Evolutionary conservation across 2,329 filamentous ascomycete genomes (phyloP), one percentile per base, ranked within the genome.

Genomic region (Aspergillus sp.): DNA sequence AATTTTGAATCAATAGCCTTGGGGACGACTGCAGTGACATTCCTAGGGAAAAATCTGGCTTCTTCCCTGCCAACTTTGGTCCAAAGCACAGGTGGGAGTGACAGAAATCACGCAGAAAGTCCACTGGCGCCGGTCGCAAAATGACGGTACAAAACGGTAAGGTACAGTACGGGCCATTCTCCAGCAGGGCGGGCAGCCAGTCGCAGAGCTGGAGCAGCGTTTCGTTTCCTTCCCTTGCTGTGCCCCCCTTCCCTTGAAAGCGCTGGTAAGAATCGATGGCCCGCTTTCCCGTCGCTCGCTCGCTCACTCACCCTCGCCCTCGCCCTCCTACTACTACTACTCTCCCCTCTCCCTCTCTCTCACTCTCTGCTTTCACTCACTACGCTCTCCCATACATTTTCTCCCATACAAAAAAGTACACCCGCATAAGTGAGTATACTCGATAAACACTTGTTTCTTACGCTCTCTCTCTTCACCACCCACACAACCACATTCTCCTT

Each of bases 351-450:
- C 66, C 59, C 66, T 55, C 66, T 64, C 69, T 66, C 66, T 60
- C 65, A 65, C 66, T 67, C 61, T 62, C 64, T 65, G 64, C 66
- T 66, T 65, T 62, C 64, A 64, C 68, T 67, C 68, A 67, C 71
- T 70, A 68, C 66, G 65, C 66, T 59, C 60, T 61, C 70, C 67
- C 68, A 66, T 70, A 69, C 67, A 66, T 66, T 65, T 57, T 56
- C 63, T 64, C 67, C 70, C 72, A 73, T 73, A 74, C 70, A 72
- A 75, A 72, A 70, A 68, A 66, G 70, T 75, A 73, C 70, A 62
- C 54, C 68, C 68, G 66, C 64, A 64, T 67, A 65, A 69, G 72
- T 74, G 66, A 71, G 70, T 68, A 58, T 68, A 66, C 68, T 70
- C 64, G 65, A 67, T 70, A 65, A 68, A 69, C 63, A 68, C 59